Base-by-base conservation (phyloP, 2,329 filamentous ascomycete species). In the Aspergillus carbonarius region DNA sequence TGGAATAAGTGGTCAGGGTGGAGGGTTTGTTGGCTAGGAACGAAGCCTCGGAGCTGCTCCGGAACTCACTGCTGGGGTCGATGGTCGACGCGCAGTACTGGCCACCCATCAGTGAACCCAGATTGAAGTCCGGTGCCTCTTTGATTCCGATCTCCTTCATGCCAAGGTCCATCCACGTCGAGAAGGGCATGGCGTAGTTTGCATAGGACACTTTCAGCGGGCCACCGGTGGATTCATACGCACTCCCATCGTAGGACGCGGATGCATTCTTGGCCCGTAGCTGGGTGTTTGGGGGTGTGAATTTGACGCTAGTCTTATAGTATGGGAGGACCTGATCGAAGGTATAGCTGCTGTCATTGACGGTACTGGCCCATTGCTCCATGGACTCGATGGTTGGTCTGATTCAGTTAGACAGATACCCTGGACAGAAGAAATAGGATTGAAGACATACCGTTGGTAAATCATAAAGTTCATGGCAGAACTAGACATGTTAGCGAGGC, bases 121-220 rank as follows among this genome's bases (percentile, higher is more conserved):
- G 71, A 58, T 77, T 76, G 61, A 80, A 79, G 15, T 75, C 79
- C 3, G 68, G 27, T 1, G 68, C 57, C 4, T 66, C 68, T 1
- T 68, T 60, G 20, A 83, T 66, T 0, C 80, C 80, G 12, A 81
- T 72, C 1, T 72, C 71, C 18, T 76, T 62, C 55, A 82, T 69
- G 1, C 72, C 78, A 8, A 65, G 63, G 12, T 63, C 66, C 64
- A 72, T 73, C 75, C 75, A 81, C 12, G 72, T 76, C 6, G 72
- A 70, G 27, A 77, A 77, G 0, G 76, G 66, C 58, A 73, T 67
- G 4, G 70, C 75, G 44, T 71, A 81, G 51, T 79, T 78, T 4
- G 74, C 57, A 57, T 74, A 81, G 0, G 77, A 75, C 2, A 81
- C 73, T 39, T 77, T 65, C 1, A 80, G 58, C 0, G 78, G 76